These are phyloP conservation scores for Lipomyces starkeyi DNA, from an alignment of 805 yeast species.

Conservation along the genomic window DNA sequence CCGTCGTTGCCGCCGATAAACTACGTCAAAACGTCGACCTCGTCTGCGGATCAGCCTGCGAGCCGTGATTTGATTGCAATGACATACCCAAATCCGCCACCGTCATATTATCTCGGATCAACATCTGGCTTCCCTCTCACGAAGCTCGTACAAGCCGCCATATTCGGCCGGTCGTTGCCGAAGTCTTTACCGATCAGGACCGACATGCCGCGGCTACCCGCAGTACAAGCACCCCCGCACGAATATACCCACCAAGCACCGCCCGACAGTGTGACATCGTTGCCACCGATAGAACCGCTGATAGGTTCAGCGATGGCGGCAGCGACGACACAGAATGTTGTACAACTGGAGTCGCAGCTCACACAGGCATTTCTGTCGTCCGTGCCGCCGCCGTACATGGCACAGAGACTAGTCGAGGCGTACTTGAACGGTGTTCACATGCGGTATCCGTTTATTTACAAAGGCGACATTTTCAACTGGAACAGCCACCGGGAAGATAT, in stretches of 20 bases:
- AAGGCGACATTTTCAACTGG: slow-evolving; percentile 23
- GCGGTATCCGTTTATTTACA: slow-evolving; percentile 32
- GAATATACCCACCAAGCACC: slow-evolving; percentile 10
- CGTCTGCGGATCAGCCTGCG: slow-evolving; percentile 25
- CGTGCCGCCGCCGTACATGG: slow-evolving; percentile 24
- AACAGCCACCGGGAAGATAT: slow-evolving; percentile 21
- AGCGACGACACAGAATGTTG: neutral
- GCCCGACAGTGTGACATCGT: slow-evolving; percentile 3
- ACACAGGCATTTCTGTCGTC: slow-evolving; percentile 19
- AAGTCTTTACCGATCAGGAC: slow-evolving; percentile 20
- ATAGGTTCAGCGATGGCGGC: neutral
- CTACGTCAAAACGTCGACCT: slow-evolving; percentile 27
- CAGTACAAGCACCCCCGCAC: slow-evolving; percentile 5
- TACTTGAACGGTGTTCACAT: slow-evolving; percentile 30
- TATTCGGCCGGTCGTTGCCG: slow-evolving; percentile 28
- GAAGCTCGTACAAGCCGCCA: slow-evolving; percentile 35
- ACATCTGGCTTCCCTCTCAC: slow-evolving; percentile 36
- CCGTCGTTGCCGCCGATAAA: slow-evolving; percentile 27
- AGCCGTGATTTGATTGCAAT: slow-evolving; percentile 27
- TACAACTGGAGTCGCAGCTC: slow-evolving; percentile 20
- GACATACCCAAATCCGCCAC: slow-evolving; percentile 20
- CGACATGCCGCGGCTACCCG: slow-evolving; percentile 25
- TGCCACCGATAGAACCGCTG: neutral
- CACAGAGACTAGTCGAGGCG: slow-evolving; percentile 28
- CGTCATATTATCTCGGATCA: slow-evolving; percentile 32